A percentile compares a stretch with the other conserved stretches of the same genome.
Evolutionary conservation across 2,329 filamentous ascomycete genomes (phyloP).

Genomic region (Xylaria sp.): DNA sequence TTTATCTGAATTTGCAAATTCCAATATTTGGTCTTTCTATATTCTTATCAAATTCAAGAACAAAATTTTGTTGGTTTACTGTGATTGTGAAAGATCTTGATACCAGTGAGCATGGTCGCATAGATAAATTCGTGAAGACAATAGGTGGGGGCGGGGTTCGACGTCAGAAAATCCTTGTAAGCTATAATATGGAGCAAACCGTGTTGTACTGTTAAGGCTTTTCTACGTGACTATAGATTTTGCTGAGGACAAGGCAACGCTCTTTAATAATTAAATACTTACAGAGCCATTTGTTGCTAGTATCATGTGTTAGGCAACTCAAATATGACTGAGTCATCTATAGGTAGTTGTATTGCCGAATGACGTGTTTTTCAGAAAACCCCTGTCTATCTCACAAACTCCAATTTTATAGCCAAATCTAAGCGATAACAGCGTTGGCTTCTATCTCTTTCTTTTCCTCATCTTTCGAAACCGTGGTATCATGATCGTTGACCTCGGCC

Average conservation of each 20-base stretch:
- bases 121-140: conserved; percentile 11
- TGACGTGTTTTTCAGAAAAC: neutral
- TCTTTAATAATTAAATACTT: neutral
- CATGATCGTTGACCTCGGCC: conserved; percentile 55
- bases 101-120: neutral
- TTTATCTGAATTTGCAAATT: neutral
- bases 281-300: neutral
- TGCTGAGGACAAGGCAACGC: neutral
- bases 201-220: neutral
- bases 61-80: neutral
- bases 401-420: conserved; percentile 34
- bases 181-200: conserved; percentile 24
- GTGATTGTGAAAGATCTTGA: neutral
- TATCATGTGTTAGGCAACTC: neutral
- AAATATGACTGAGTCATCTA: neutral
- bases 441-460: conserved; percentile 52
- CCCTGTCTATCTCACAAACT: conserved; percentile 11
- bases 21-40: neutral
- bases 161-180: conserved; percentile 31
- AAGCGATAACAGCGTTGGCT: conserved; percentile 53
- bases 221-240: neutral
- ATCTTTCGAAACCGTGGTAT: conserved; percentile 39
- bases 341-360: neutral
- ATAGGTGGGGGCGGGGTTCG: conserved; percentile 30
- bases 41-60: neutral